Base-by-base conservation (phyloP, 306 rosid species). In the Lathyrus aphaca region DNA sequence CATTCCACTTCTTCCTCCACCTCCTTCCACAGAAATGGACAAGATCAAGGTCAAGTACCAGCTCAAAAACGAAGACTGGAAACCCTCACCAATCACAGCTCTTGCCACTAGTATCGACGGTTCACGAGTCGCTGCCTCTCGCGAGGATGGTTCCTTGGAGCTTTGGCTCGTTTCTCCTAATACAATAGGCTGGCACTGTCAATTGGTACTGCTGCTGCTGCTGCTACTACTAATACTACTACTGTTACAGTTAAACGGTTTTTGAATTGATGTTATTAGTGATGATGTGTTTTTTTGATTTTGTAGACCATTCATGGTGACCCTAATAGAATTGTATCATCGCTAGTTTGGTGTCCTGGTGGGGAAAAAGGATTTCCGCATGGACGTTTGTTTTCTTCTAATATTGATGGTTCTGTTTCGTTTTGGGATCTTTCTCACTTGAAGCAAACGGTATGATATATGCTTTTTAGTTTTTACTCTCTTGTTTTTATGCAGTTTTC, bases 81-180 rank as follows among this genome's bases (percentile, higher is more conserved):
- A 64, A 59, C 96, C 99, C 2, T 94, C 99, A 10, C 85, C 97
- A 0, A 87, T 94, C 4, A 80, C 85, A 1, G 87, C 99, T 59
- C 68, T 91, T 23, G 97, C 99, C 69, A 84, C 97, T 43, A 94
- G 96, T 63, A 62, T 82, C 58, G 95, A 94, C 69, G 92, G 91
- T 40, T 71, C 81, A 8, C 96, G 87, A 38, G 91, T 94, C 8
- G 99, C 99, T 43, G 99, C 95, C 0, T 94, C 95, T 11, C 96
- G 99, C 8, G 87, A 87, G 67, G 99, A 94, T 17, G 97, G 92
- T 25, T 87, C 97, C 5, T 76, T 95, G 6, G 99, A 95, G 85
- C 74, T 95, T 75, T 95, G 99, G 99, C 92, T 91, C n/a, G 99
- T 95, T 39, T 95, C 97, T 55, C 93, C 99, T 5, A 96, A 95